Conservation (phyloP, 257 asterid species). For the Craterostigma plantagineum region DNA sequence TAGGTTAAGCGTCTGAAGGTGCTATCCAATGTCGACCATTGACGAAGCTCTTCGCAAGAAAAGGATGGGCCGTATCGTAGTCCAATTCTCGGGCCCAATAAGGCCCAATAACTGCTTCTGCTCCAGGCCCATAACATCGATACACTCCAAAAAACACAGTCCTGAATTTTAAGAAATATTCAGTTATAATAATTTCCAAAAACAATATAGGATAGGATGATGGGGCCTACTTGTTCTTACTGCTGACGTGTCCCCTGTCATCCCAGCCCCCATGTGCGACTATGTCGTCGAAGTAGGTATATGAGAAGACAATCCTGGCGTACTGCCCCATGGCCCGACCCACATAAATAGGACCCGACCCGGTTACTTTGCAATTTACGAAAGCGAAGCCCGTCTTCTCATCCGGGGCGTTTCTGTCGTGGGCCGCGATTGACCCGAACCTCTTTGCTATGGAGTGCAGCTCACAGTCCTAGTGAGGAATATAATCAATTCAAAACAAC, state of each 20-base stretch:
- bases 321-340: conserved; percentile 94
- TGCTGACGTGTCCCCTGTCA: conserved; percentile 73
- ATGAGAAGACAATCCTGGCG: conserved; percentile 58
- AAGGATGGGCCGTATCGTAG: conserved; percentile 26
- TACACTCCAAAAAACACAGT: conserved; percentile 31
- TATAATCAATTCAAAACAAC: no score
- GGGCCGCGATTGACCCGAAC: conserved; percentile 86
- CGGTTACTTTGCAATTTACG: conserved; percentile 51
- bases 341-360: conserved; percentile 58
- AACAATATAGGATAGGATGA: no score
- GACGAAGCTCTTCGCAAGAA: conserved; percentile 58
- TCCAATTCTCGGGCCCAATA: conserved; percentile 32
- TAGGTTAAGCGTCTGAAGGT: conserved; percentile 46
- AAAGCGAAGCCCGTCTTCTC: conserved; percentile 75
- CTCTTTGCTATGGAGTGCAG: conserved; percentile 60
- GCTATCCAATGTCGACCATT: conserved; percentile 88
- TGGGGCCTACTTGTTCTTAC: conserved; percentile 46
- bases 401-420: conserved; percentile 32
- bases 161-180: conserved; percentile 8
- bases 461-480: conserved; percentile 55
- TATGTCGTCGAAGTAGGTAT: conserved; percentile 49
- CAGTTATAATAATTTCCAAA: neutral
- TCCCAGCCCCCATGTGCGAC: conserved; percentile 96
- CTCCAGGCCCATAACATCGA: conserved; percentile 28
- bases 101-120: conserved; percentile 2